These are phyloP conservation scores for Borealophlyctis nickersoniae DNA, from an alignment of 192 early-diverging fungal species.

Conservation along the genomic window DNA sequence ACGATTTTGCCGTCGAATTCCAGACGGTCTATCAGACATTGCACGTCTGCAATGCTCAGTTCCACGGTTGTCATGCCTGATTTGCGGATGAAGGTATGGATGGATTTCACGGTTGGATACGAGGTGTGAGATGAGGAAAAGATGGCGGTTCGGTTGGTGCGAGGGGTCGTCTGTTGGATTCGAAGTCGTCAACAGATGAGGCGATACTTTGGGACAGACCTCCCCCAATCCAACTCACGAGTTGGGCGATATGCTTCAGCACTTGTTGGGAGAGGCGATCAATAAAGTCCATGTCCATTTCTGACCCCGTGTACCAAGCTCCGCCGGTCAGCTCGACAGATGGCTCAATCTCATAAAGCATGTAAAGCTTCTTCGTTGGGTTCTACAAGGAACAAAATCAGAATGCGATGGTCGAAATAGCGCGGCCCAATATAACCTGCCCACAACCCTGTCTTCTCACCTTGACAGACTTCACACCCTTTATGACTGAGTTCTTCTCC, in stretches of 20 bases:
- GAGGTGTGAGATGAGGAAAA: conserved; percentile 61
- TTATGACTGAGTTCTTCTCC: conserved; percentile 79
- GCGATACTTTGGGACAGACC: background rate
- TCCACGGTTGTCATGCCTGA: conserved; percentile 67
- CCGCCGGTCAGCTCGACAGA: conserved; percentile 88
- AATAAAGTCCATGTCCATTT: conserved; percentile 88
- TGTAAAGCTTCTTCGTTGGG: conserved; percentile 85
- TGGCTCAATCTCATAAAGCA: conserved; percentile 79
- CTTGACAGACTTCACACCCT: conserved; percentile 86
- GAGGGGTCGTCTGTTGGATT: too few relatives aligned
- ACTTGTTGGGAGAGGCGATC: conserved; percentile 68
- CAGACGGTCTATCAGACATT: conserved; percentile 76
- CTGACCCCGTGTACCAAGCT: conserved; percentile 89
- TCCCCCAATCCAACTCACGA: conserved; percentile 16
- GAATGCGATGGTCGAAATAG: conserved; percentile 5
- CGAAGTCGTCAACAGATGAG: conserved; percentile 6
- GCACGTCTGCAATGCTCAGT: conserved; percentile 71
- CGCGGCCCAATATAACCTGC: background rate
- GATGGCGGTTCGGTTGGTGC: conserved; percentile 47
- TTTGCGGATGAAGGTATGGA: conserved; percentile 70
- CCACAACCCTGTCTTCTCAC: too few relatives aligned
- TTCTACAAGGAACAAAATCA: conserved; percentile 40
- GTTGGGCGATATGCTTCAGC: conserved; percentile 76
- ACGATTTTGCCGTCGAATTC: conserved; percentile 84
- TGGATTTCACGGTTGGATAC: conserved; percentile 68